Conservation (phyloP, 768 basidiomycete genomes). For the Hypsizygus marmoreus region DNA sequence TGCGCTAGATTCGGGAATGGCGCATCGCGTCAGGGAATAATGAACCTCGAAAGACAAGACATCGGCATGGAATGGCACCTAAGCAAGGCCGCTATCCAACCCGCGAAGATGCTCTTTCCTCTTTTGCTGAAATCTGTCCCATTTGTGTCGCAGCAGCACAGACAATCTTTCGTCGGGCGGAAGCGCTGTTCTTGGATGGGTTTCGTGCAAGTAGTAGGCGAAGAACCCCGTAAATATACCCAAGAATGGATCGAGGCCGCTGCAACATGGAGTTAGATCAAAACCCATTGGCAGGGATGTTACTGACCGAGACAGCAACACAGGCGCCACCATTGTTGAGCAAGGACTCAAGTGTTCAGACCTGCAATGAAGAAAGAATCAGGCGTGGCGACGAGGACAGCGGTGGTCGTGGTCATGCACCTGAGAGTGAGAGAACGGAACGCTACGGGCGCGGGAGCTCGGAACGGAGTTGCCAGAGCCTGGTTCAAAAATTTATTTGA, state of each 20-base stretch:
- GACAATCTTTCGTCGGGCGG: slow-evolving; percentile 55
- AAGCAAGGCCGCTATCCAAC: slow-evolving; percentile 50
- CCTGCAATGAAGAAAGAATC: not conserved
- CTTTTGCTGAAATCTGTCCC: slow-evolving; percentile 44
- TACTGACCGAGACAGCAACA: slow-evolving; percentile 54
- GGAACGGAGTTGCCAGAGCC: slow-evolving; percentile 5
- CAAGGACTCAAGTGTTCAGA: not conserved
- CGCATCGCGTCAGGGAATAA: too few species aligned
- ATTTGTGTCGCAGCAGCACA: slow-evolving; percentile 69
- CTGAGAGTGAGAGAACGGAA: slow-evolving; percentile 7
- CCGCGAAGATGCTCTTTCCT: slow-evolving; percentile 36
- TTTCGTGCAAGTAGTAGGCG: slow-evolving; percentile 82
- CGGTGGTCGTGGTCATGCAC: slow-evolving; percentile 3
- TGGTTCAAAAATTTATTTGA: slow-evolving; percentile 9
- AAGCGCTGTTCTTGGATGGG: slow-evolving; percentile 71
- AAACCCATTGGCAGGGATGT: slow-evolving; percentile 1
- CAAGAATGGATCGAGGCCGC: slow-evolving; percentile 68
- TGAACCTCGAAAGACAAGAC: not conserved
- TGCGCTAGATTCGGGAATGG: too few species aligned
- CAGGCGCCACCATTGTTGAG: slow-evolving; percentile 44
- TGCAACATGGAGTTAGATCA: slow-evolving; percentile 27
- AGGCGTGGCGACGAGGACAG: slow-evolving; percentile 1
- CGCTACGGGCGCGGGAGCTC: slow-evolving; percentile 14
- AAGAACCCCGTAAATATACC: slow-evolving; percentile 78
- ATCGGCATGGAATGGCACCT: slow-evolving; percentile 19